These are phyloP conservation scores for Brassica cretica DNA, from an alignment of 345 rosid species.

Conservation along the genomic window DNA sequence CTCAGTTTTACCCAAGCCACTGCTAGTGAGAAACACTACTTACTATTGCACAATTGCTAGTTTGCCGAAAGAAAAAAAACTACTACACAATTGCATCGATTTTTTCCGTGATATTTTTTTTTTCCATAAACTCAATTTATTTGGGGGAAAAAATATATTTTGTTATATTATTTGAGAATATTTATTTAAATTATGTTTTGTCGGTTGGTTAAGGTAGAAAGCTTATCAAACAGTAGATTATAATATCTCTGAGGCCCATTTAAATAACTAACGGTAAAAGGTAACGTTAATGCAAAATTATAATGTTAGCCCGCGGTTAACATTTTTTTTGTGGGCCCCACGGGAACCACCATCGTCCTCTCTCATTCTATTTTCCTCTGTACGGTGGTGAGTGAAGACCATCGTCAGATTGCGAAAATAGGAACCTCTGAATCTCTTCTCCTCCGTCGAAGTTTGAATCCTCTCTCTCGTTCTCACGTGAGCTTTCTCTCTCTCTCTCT, in stretches of 20 bases:
- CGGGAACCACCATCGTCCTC: conserved; percentile 23
- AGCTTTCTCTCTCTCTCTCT: not conserved
- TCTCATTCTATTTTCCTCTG: conserved; percentile 38
- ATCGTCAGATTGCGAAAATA: conserved; percentile 17
- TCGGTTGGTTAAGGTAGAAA: conserved; percentile 8
- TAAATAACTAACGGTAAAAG: not conserved
- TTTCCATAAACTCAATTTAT: no score
- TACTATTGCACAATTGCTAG: no score
- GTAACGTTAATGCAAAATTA: not conserved
- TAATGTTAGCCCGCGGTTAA: conserved; percentile 42
- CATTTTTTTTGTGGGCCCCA: conserved; percentile 29
- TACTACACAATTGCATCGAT: no score
- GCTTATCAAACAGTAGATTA: not conserved
- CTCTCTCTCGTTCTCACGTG: conserved; percentile 33
- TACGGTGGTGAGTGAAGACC: conserved; percentile 30
- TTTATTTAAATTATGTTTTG: conserved; percentile 1
- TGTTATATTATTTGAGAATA: no score
- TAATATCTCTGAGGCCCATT: not conserved
- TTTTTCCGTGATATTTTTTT: no score
- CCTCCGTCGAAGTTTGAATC: conserved; percentile 29
- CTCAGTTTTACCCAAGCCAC: conserved; percentile 68
- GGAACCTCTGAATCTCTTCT: conserved; percentile 35
- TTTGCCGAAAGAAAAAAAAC: no score
- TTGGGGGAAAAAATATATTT: no score
- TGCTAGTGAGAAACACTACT: conserved; percentile 43